A percentile compares a stretch with the other conserved stretches of the same genome.
Evolutionary conservation across 192 early-diverging fungal genomes (phyloP).

Genomic region (Coemansia biformis): DNA sequence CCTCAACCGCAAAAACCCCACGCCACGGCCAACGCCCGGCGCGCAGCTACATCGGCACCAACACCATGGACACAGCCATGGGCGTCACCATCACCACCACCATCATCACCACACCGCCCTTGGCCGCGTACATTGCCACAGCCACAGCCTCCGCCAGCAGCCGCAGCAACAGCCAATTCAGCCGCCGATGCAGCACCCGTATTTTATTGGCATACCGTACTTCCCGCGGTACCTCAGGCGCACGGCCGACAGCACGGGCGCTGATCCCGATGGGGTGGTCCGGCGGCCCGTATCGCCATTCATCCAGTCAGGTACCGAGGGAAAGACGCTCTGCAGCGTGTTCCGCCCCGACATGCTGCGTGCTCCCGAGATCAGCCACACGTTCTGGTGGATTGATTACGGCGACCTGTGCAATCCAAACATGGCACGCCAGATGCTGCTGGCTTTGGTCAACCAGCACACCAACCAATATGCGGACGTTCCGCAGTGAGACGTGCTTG

Average conservation of each 20-base stretch:
- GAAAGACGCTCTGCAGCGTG: not conserved
- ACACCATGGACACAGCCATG: not conserved
- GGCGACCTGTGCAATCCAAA: constrained; percentile 39
- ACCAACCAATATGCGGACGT: too few relatives aligned
- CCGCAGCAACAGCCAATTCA: not conserved
- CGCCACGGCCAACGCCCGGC: too few relatives aligned
- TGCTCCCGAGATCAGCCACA: constrained; percentile 3
- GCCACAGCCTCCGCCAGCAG: not conserved
- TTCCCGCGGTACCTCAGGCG: not conserved
- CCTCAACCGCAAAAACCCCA: too few relatives aligned
- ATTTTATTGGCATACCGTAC: too few relatives aligned
- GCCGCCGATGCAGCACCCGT: too few relatives aligned
- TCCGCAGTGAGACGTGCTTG: too few relatives aligned
- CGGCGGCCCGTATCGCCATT: constrained; percentile 14
- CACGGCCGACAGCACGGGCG: not conserved
- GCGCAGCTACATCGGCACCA: not conserved
- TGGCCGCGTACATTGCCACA: not conserved
- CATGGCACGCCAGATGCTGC: constrained; percentile 22
- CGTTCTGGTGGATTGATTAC: constrained; percentile 49
- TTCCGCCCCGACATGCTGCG: constrained; percentile 7
- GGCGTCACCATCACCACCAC: not conserved
- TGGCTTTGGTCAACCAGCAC: constrained; percentile 10
- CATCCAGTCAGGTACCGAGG: not conserved
- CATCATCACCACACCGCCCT: not conserved
- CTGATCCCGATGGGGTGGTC: too few relatives aligned